Evolutionary conservation across 495 filamentous ascomycete genomes (phyloP).

Genomic region (Tuber microsphaerosporum): DNA sequence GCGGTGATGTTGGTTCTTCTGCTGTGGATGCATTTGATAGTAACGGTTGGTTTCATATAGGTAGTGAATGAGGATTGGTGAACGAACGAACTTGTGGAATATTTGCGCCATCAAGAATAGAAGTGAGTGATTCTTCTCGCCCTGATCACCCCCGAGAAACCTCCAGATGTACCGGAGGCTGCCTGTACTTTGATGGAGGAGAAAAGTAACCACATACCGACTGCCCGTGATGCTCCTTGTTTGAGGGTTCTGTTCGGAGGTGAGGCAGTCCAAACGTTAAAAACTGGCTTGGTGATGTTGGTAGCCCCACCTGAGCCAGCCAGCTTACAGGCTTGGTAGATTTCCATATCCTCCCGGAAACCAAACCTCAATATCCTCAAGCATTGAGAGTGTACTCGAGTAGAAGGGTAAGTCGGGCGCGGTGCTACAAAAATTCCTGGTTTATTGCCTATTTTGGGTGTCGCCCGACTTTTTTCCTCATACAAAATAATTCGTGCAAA

Average conservation of each 20-base stretch:
- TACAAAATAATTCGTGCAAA: too few species aligned
- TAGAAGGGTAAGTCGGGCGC: too few species aligned
- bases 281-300: neutral
- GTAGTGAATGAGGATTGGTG: conserved; percentile 3
- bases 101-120: conserved; percentile 15
- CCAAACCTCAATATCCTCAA: neutral
- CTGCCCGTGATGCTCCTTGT: neutral
- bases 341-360: neutral
- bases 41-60: conserved; percentile 6
- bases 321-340: too few species aligned
- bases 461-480: too few species aligned
- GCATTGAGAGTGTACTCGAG: too few species aligned
- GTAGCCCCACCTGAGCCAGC: neutral
- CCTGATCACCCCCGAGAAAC: conserved; percentile 11
- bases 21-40: conserved; percentile 1
- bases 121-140: conserved; percentile 24
- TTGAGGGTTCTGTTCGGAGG: neutral
- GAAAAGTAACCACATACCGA: conserved; percentile 23
- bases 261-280: neutral
- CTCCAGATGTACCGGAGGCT: conserved; percentile 4
- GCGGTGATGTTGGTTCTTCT: neutral
- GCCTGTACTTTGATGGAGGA: conserved; percentile 12
- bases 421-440: too few species aligned
- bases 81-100: conserved; percentile 36
- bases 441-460: too few species aligned